Evolutionary conservation across 2,329 filamentous ascomycete genomes (phyloP).

Genomic region (Beauveria varroae): DNA sequence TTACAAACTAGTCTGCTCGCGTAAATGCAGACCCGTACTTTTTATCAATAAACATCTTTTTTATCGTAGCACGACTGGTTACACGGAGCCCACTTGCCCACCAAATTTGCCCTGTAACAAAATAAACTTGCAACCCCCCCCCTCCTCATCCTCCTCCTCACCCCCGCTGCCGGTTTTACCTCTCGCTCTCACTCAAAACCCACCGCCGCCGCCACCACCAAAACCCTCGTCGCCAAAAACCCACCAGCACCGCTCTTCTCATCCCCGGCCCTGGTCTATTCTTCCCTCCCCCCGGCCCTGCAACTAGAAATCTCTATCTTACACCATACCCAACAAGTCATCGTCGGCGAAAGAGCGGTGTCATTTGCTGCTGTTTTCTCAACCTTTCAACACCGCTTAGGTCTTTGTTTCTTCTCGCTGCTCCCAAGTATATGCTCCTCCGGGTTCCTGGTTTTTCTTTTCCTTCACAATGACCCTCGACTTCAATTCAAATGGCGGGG

Average conservation of each 20-base stretch:
- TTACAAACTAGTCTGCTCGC: background rate
- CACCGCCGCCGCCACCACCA: conserved; percentile 4
- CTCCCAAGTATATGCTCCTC: conserved; percentile 15
- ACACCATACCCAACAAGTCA: conserved; percentile 13
- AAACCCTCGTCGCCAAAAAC: conserved; percentile 9
- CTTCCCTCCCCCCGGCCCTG: conserved; percentile 11
- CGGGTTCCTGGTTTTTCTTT: conserved; percentile 25
- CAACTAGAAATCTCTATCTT: conserved; percentile 15
- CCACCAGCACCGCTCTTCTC: conserved; percentile 8
- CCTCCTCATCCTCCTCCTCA: background rate
- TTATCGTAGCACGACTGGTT: too few species aligned
- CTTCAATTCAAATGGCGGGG: conserved; percentile 47
- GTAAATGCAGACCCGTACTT: background rate
- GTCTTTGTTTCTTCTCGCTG: conserved; percentile 17
- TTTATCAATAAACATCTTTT: too few species aligned
- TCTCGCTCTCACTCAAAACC: background rate
- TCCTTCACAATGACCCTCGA: conserved; percentile 48
- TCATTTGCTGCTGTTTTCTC: conserved; percentile 27
- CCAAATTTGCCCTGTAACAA: background rate
- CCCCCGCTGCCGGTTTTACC: background rate
- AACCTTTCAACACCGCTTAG: conserved; percentile 25
- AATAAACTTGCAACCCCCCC: background rate
- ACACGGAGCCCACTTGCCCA: background rate
- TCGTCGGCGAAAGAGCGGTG: conserved; percentile 34
- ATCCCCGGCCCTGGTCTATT: conserved; percentile 11